Conservation (phyloP, 768 basidiomycete genomes). For the Tylopilus plumbeoviolaceoides region DNA sequence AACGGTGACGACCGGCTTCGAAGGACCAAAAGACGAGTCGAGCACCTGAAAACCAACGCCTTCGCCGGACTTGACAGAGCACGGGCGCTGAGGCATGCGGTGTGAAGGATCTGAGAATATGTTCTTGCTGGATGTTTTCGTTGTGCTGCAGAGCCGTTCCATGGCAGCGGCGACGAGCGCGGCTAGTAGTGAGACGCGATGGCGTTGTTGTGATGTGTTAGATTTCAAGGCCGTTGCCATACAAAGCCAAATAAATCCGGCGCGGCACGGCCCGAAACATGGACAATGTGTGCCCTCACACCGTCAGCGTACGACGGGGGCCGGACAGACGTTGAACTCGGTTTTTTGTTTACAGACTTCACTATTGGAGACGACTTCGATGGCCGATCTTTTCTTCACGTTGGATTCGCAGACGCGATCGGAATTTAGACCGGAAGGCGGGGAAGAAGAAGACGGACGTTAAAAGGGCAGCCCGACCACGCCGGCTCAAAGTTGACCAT, state of each 20-base stretch:
- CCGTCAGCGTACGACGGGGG: neutral
- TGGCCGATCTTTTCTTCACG: slow-evolving; percentile 3
- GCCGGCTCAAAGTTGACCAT: slow-evolving; percentile 12
- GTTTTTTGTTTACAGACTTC: slow-evolving; percentile 1
- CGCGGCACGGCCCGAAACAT: neutral
- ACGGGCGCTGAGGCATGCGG: slow-evolving; percentile 25
- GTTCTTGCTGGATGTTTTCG: neutral
- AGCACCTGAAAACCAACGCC: slow-evolving; percentile 26
- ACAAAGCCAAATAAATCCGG: slow-evolving; percentile 16
- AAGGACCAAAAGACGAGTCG: slow-evolving; percentile 16
- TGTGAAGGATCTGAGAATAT: slow-evolving; percentile 14
- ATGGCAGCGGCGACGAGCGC: slow-evolving; percentile 10
- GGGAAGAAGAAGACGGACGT: slow-evolving; percentile 3
- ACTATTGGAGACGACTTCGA: slow-evolving; percentile 6
- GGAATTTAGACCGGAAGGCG: neutral
- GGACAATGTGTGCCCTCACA: neutral
- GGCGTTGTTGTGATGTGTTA: slow-evolving; percentile 31
- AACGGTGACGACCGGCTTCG: slow-evolving; percentile 1
- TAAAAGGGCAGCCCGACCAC: neutral
- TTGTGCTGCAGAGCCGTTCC: slow-evolving; percentile 15
- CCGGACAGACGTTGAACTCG: neutral
- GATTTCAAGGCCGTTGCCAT: slow-evolving; percentile 21
- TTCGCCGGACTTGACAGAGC: slow-evolving; percentile 21
- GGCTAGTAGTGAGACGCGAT: neutral
- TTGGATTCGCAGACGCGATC: slow-evolving; percentile 14